Evolutionary conservation across 495 filamentous ascomycete species (phyloP), one percentile per base, ranked within the genome.

Genomic region (Penicillium cinerascens): DNA sequence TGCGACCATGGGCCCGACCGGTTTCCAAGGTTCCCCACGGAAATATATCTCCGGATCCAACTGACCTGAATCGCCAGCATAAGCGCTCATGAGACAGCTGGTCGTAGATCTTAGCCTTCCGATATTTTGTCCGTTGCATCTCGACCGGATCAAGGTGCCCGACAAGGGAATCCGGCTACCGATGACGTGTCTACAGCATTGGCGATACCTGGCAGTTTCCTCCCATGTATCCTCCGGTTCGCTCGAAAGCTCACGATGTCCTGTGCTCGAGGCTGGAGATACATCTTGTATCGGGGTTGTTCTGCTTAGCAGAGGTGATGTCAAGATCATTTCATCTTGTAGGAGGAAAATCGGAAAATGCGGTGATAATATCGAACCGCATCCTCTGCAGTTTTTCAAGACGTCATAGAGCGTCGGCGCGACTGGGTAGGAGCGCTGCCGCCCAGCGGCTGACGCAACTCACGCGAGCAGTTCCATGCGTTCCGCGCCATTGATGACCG

Each of bases 371-470:
- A 18, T 39, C 16, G 6, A 17, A 39, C 18, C 37, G 18, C 37
- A 39, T 17, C 18, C 18, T 39, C 16, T 20, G 37, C 18, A 8
- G 11, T 4, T 41, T 15, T 38, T 66, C 63, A 66, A 13, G 63
- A 66, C 21, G 63, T 66, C 51, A 66, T 52, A 8, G 63, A 66
- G 15, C 63, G 60, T 8, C 61, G 63, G 3, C 60, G 63, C 15
- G 60, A 52, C 40, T 64, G 55, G 22, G 52, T 64, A 1, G 60
- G 47, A 13, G 43, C 47, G 21, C 27, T 44, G 21, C 49, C 51
- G 16, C 47, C 60, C 23, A 66, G 29, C n/a, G 63, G 61, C 52
- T 59, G 60, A 20, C 49, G 55, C 26, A 64, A 44, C 26, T 64
- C 61, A 37, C 38, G 59, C 15, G 63, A 59, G 42, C 58, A 66